These are phyloP conservation scores for Ophiostoma pallidulum DNA, from an alignment of 2,329 filamentous ascomycete species.

Conservation along the genomic window DNA sequence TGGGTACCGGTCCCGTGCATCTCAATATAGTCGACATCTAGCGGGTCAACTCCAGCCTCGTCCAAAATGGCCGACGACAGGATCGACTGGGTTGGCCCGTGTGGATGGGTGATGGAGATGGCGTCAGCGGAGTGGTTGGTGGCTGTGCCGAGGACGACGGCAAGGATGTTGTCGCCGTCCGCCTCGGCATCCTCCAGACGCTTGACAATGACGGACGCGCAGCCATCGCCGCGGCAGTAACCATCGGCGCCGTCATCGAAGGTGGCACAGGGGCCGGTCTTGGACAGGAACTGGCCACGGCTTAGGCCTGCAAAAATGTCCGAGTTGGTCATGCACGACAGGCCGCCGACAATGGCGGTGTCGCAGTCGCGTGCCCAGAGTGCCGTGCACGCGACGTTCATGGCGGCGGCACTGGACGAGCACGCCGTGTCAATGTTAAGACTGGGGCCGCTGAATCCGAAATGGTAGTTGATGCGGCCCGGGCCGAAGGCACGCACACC, in stretches of 20 bases:
- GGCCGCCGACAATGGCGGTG: slow-evolving; percentile 68
- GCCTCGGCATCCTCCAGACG: slow-evolving; percentile 66
- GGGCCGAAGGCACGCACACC: slow-evolving; percentile 33
- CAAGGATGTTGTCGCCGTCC: slow-evolving; percentile 70
- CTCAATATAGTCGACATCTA: slow-evolving; percentile 74
- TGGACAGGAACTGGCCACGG: slow-evolving; percentile 68
- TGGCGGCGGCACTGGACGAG: slow-evolving; percentile 62
- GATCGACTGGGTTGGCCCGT: slow-evolving; percentile 64
- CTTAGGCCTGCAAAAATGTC: slow-evolving; percentile 70
- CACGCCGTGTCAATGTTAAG: slow-evolving; percentile 71
- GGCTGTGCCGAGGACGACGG: slow-evolving; percentile 61
- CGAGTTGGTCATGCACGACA: slow-evolving; percentile 71
- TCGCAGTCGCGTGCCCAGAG: slow-evolving; percentile 70
- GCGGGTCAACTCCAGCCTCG: slow-evolving; percentile 63
- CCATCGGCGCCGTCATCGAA: slow-evolving; percentile 75
- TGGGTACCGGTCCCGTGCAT: slow-evolving; percentile 88
- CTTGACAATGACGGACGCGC: slow-evolving; percentile 67
- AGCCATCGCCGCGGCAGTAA: slow-evolving; percentile 68
- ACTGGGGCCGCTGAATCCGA: slow-evolving; percentile 65
- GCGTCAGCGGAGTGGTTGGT: slow-evolving; percentile 79
- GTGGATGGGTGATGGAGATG: slow-evolving; percentile 75
- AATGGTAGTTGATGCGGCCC: slow-evolving; percentile 65
- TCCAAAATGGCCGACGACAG: slow-evolving; percentile 63
- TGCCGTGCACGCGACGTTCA: slow-evolving; percentile 63
- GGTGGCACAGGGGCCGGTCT: slow-evolving; percentile 67